Percentiles rank a stretch among this genome's conserved stretches.
These are phyloP conservation scores for Botrytis cinerea DNA, from an alignment of 2,329 filamentous ascomycete species.

Conservation along the genomic window DNA sequence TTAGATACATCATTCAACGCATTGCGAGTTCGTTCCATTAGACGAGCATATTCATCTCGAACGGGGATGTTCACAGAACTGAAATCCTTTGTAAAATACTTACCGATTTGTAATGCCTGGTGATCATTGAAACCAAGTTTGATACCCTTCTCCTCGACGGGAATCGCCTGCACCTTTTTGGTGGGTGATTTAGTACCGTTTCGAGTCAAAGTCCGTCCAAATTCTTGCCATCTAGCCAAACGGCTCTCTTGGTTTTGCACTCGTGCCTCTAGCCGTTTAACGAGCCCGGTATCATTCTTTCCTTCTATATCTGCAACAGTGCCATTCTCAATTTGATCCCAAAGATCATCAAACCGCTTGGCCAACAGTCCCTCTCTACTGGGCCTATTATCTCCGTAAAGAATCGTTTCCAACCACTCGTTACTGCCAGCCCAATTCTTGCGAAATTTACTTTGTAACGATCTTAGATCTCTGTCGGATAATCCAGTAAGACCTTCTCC, in stretches of 20 bases:
- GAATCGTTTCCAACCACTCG: conserved; percentile 69
- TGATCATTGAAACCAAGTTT: conserved; percentile 58
- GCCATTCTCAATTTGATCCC: conserved; percentile 65
- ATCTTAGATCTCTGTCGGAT: conserved; percentile 41
- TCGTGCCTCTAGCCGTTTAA: conserved; percentile 71
- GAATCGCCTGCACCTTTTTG: conserved; percentile 26
- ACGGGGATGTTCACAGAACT: conserved; percentile 19
- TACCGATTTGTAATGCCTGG: conserved; percentile 49
- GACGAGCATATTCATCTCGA: conserved; percentile 37
- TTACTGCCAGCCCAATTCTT: conserved; percentile 80
- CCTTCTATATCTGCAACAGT: conserved; percentile 58
- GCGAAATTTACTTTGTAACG: conserved; percentile 60
- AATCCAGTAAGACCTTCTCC: conserved; percentile 32
- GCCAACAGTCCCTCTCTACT: conserved; percentile 64
- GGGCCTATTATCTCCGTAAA: conserved; percentile 63
- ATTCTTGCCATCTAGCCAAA: conserved; percentile 73
- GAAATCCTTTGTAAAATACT: conserved; percentile 38
- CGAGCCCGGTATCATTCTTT: conserved; percentile 49
- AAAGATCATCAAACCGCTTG: conserved; percentile 69
- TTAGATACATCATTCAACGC: conserved; percentile 40
- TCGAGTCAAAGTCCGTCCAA: conserved; percentile 48
- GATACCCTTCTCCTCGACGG: conserved; percentile 39
- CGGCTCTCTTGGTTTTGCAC: conserved; percentile 67
- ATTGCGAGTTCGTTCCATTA: conserved; percentile 38
- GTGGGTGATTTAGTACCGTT: conserved; percentile 33